Base-by-base conservation (phyloP, 176 grass and related monocot genomes). In the Rhynchospora tenuis region DNA sequence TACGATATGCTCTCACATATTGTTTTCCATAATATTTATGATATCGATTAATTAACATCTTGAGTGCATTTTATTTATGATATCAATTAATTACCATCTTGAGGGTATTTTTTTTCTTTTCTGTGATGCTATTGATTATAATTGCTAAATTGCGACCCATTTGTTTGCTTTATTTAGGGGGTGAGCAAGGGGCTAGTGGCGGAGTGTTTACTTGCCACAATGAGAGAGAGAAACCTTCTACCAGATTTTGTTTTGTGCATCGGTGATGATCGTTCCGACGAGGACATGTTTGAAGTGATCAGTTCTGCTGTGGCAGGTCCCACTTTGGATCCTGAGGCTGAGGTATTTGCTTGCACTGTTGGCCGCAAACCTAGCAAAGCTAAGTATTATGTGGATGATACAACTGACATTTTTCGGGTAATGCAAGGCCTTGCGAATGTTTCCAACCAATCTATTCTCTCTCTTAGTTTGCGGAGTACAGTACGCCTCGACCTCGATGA, bases 271-370 rank as follows among this genome's bases (percentile, higher is more conserved):
- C 85, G 88, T 11, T 98, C 95, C 0, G 95, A 98, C 1, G 95
- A 98, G 76, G 95, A 98, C 85, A 98, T 98, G 95, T 98, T 98
- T 46, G 92, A 98, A 84, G 95, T 91, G 89, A 98, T 98, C 81
- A 85, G 72, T 22, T 74, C 86, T 0, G 87, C 92, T 0, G 60
- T 65, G 28, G 62, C 86, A 0, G 81, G 88, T 16, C 74, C 85
- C 3, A 81, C 78, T 23, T 78, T 98, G 42, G 60, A 46, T 19
- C 82, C 86, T 0, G 87, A 86, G 0, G 90, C 95, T 0, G 88
- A 88, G 66, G 95, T 98, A 29, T 98, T 98, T 15, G 95, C 95
- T 26, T 98, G 92, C 87, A 98, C 95, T 0, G 90, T 98, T 3
- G 92, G 95, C n/a, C 90, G 87, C 51, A 94, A 91, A 59, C 95